Evolutionary conservation across 768 basidiomycete species (phyloP).

Genomic region (Clavulina sp.): DNA sequence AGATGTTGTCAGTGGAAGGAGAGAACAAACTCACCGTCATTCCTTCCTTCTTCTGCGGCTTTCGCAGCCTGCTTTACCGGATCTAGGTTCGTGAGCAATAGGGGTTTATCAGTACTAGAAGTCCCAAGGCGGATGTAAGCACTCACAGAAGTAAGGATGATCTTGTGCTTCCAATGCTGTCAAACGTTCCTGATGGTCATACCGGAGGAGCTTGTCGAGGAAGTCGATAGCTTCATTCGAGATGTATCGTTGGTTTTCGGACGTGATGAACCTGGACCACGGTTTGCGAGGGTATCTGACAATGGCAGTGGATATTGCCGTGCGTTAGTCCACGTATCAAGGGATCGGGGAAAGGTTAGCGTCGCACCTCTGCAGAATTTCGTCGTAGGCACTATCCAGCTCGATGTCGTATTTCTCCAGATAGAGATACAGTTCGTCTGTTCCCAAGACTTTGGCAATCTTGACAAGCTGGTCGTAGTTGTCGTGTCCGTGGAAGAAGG

Average conservation of each 20-base stretch:
- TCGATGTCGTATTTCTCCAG: constrained; percentile 45
- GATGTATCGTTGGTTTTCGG: constrained; percentile 39
- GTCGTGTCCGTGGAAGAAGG: constrained; percentile 58
- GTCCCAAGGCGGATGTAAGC: too few relatives aligned
- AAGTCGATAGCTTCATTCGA: constrained; percentile 48
- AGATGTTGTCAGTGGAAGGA: too few relatives aligned
- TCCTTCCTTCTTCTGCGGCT: too few relatives aligned
- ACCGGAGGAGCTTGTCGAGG: constrained; percentile 45
- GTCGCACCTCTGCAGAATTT: constrained; percentile 31
- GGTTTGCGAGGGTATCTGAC: constrained; percentile 43
- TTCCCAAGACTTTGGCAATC: constrained; percentile 51
- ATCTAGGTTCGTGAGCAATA: too few relatives aligned
- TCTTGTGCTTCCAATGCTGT: constrained; percentile 50
- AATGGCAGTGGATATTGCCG: too few relatives aligned
- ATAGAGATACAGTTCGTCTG: constrained; percentile 45
- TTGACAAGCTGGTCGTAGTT: constrained; percentile 58
- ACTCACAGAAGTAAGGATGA: constrained; percentile 50
- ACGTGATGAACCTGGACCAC: constrained; percentile 45
- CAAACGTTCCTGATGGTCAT: constrained; percentile 51
- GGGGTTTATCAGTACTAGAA: too few relatives aligned
- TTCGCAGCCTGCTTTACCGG: too few relatives aligned
- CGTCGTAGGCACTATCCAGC: constrained; percentile 43
- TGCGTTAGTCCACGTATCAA: not conserved
- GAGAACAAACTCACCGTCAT: too few relatives aligned
- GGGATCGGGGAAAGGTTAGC: not conserved